Conservation (phyloP, 116 monocot species). For the Trichopus zeylanicus region DNA sequence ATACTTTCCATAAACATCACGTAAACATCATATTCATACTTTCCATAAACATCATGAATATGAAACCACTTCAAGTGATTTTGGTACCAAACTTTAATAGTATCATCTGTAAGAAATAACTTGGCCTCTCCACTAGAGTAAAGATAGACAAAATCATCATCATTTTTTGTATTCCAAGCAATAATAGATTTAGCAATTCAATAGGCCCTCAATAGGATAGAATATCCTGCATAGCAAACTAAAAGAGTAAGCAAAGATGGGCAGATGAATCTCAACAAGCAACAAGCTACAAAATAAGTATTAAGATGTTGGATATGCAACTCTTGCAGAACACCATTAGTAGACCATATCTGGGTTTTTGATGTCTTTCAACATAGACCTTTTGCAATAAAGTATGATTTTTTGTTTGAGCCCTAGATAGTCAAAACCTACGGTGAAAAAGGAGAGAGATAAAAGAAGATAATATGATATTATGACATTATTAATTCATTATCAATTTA, state of each 20-base stretch:
- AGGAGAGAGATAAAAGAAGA: too few relatives aligned
- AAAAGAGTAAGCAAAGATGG: background rate
- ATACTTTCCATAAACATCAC: too few relatives aligned
- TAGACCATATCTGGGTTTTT: background rate
- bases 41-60: background rate
- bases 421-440: too few relatives aligned
- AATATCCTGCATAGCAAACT: conserved; percentile 28
- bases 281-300: background rate
- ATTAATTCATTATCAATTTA: too few relatives aligned
- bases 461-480: too few relatives aligned
- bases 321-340: background rate
- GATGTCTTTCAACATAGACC: too few relatives aligned
- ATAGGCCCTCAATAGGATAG: conserved; percentile 50
- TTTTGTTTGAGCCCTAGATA: too few relatives aligned
- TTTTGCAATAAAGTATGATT: too few relatives aligned
- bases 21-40: too few relatives aligned
- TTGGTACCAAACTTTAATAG: conserved; percentile 37
- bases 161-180: conserved; percentile 49
- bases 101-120: conserved; percentile 28
- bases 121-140: conserved; percentile 46
- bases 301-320: background rate
- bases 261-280: background rate
- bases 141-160: conserved; percentile 40
- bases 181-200: conserved; percentile 60
- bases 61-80: background rate